A percentile compares a stretch with the other conserved stretches of the same genome.
phyloP scores from a whole-genome alignment of 495 filamentous ascomycete species.

The Jackrogersella multiformis region DNA sequence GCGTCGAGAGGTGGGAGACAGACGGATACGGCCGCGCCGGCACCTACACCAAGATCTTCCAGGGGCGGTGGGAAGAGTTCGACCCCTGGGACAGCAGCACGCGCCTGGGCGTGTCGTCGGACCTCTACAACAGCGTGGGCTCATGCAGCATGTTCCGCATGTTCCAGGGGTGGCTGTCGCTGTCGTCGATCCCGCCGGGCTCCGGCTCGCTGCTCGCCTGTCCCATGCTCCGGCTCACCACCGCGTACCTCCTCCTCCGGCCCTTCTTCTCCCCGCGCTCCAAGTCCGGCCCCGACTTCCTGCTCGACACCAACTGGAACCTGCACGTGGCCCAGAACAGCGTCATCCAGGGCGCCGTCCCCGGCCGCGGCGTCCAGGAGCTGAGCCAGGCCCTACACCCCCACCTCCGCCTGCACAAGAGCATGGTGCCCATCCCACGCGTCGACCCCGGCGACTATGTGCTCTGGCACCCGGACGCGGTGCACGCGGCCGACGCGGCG shows the following conservation, averaged over 20 bases:
- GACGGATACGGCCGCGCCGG: slow-evolving; percentile 74
- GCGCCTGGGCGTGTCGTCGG: slow-evolving; percentile 72
- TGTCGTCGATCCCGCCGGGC: slow-evolving; percentile 70
- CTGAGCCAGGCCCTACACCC: slow-evolving; percentile 75
- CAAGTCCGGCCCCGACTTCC: slow-evolving; percentile 35
- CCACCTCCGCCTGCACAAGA: slow-evolving; percentile 71
- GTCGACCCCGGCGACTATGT: slow-evolving; percentile 88
- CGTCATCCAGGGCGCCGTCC: slow-evolving; percentile 79
- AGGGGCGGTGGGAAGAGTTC: slow-evolving; percentile 82
- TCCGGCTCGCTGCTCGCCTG: slow-evolving; percentile 79
- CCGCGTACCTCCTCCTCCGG: slow-evolving; percentile 83
- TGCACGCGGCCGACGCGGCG: slow-evolving; percentile 42
- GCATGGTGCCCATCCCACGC: slow-evolving; percentile 77
- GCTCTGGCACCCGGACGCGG: slow-evolving; percentile 81
- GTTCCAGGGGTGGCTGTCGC: slow-evolving; percentile 85
- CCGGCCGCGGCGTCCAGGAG: slow-evolving; percentile 74
- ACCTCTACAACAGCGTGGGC: slow-evolving; percentile 83
- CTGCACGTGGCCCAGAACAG: slow-evolving; percentile 55
- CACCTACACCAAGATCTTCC: slow-evolving; percentile 75
- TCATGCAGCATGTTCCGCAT: slow-evolving; percentile 87
- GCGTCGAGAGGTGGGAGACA: slow-evolving; percentile 89
- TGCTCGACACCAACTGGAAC: slow-evolving; percentile 46
- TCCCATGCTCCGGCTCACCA: slow-evolving; percentile 77
- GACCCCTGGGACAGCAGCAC: slow-evolving; percentile 83
- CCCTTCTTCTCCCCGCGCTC: slow-evolving; percentile 77